Conservation (phyloP, 1,284 basidiomycete species). For the Singerocomus inundabilis region DNA sequence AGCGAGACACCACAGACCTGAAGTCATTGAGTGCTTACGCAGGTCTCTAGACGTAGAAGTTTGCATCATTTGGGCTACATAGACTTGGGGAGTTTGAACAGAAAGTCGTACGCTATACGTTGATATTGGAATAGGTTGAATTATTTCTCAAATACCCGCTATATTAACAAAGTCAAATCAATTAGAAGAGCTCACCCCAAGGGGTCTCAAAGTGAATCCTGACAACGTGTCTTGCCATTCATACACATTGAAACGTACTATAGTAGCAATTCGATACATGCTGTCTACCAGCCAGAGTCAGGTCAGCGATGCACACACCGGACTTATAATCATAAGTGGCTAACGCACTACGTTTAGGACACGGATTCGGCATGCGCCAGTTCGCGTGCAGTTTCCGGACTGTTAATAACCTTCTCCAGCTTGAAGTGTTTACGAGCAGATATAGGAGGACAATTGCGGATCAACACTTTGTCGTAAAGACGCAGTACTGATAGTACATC, state of each 20-base stretch:
- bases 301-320: background rate
- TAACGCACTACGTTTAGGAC: slow-evolving; percentile 7
- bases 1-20: slow-evolving; percentile 24
- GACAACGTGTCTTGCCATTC: background rate
- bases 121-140: background rate
- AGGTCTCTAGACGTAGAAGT: slow-evolving; percentile 27
- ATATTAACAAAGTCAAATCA: slow-evolving; percentile 10
- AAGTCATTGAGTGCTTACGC: slow-evolving; percentile 34
- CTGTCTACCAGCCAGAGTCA: background rate
- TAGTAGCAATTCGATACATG: background rate
- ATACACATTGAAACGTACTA: too few species aligned
- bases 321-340: background rate
- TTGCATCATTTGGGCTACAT: slow-evolving; percentile 37
- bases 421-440: slow-evolving; percentile 74
- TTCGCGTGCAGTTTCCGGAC: slow-evolving; percentile 63
- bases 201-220: background rate
- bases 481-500: slow-evolving; percentile 50
- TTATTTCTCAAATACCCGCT: slow-evolving; percentile 9
- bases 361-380: slow-evolving; percentile 21
- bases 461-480: slow-evolving; percentile 65
- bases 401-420: slow-evolving; percentile 62
- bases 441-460: slow-evolving; percentile 75
- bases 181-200: slow-evolving; percentile 18
- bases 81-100: background rate
- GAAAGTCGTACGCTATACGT: background rate